Evolutionary conservation across 441 rosid species (phyloP), one percentile per base, ranked within the genome.

Genomic region (Eugenia klotzschiana): DNA sequence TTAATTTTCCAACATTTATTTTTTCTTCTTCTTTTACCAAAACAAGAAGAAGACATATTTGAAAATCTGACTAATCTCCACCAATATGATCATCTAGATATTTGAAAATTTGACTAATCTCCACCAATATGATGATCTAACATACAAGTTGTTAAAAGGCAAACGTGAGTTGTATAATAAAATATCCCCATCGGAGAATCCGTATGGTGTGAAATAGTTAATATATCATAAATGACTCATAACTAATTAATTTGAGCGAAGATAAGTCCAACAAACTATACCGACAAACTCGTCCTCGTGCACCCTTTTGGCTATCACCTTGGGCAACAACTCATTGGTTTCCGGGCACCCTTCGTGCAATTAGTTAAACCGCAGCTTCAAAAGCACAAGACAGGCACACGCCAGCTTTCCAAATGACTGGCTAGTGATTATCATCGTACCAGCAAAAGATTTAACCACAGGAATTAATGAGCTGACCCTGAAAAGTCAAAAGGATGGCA

Each of bases 221-320:
- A 29, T 29, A 56, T 25, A 27, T 16, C 4, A 27, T 7, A 27
- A 60, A 15, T 60, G 1, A 1, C 1, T 16, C 12, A 27, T 15
- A 15, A 29, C 5, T 29, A 3, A 60, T 60, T 7, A 0, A 1
- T 60, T 60, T 57, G 1, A 57, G 5, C 7, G 10, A 14, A 57
- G 8, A 0, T 3, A 0, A 0, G 1, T 57, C 1, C 2, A 57
- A 57, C 2, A 0, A 0, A 15, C 15, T 27, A 27, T 15, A 2
- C 18, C 3, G 2, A 60, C 11, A 0, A 23, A 54, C 13, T 26
- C 9, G 2, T 26, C 20, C 14, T 26, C 6, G 20, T 26, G 9
- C 7, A 26, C 9, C 8, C 18, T 13, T 13, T 26, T 57, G 4
- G 29, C 4, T 0, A 26, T 57, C 10, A 6, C 8, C 20, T 3